phyloP scores from a whole-genome alignment of 2,329 filamentous ascomycete genomes.

The Colletotrichum liaoningense region DNA sequence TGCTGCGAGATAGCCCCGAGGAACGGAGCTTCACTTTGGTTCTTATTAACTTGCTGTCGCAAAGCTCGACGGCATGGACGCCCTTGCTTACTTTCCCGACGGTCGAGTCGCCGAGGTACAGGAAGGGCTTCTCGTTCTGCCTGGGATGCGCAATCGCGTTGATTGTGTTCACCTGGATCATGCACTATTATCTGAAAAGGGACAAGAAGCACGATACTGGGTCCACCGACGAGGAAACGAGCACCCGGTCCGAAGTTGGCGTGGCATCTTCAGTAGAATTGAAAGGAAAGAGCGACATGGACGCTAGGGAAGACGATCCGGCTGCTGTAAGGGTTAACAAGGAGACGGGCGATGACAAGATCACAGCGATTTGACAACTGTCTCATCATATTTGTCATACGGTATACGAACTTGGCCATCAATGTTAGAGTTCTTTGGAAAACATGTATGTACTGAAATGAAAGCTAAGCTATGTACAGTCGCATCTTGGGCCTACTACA shows the following conservation, averaged over 20 bases:
- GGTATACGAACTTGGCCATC: too few relatives aligned
- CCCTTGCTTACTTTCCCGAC: slow-evolving; percentile 62
- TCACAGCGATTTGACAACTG: not conserved
- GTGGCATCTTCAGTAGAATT: not conserved
- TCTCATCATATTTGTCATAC: too few relatives aligned
- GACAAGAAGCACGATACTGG: not conserved
- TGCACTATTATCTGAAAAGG: slow-evolving; percentile 24
- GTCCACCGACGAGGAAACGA: not conserved
- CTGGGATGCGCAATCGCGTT: slow-evolving; percentile 22
- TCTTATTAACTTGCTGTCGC: slow-evolving; percentile 51
- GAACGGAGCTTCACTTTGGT: slow-evolving; percentile 22
- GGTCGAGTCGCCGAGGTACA: slow-evolving; percentile 53
- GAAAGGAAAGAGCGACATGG: not conserved
- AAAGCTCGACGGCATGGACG: slow-evolving; percentile 68
- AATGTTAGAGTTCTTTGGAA: too few relatives aligned
- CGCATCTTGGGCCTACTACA: too few relatives aligned
- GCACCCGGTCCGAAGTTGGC: not conserved
- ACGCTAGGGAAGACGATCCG: not conserved
- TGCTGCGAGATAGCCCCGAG: slow-evolving; percentile 12
- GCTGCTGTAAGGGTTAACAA: not conserved
- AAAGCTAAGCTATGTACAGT: too few relatives aligned
- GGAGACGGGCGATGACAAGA: not conserved
- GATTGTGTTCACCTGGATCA: slow-evolving; percentile 19
- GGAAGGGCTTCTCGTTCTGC: slow-evolving; percentile 56
- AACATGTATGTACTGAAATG: too few relatives aligned